These are phyloP conservation scores for Pichia sp. DNA, from an alignment of 1,139 yeast species.

Conservation along the genomic window DNA sequence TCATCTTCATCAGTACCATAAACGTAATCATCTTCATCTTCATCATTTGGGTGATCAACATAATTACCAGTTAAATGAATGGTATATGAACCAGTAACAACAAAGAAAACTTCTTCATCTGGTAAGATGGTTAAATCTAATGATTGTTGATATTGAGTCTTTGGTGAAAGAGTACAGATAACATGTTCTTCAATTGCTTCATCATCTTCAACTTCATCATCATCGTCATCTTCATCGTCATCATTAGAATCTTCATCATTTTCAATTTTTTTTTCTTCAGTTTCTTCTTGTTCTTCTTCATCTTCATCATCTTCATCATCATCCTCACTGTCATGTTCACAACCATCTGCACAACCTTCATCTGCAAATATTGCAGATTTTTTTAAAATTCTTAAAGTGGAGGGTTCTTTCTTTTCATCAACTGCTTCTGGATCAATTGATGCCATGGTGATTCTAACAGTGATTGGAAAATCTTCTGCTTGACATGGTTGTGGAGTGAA, in stretches of 20 bases:
- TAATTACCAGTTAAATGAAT: conserved; percentile 91
- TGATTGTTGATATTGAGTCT: conserved; percentile 79
- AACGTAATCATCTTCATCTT: conserved; percentile 48
- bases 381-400: conserved; percentile 84
- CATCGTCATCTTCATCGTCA: conserved; percentile 48
- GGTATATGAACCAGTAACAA: conserved; percentile 93
- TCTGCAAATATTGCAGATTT: conserved; percentile 49
- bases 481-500: conserved; percentile 82
- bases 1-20: conserved; percentile 48
- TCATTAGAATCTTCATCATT: conserved; percentile 39
- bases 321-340: conserved; percentile 43
- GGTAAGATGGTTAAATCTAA: conserved; percentile 86
- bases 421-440: conserved; percentile 85
- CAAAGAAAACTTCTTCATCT: conserved; percentile 89
- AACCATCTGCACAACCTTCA: conserved; percentile 42
- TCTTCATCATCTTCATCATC: conserved; percentile 44
- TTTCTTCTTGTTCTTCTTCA: conserved; percentile 37
- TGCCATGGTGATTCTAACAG: conserved; percentile 89
- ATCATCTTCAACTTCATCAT: conserved; percentile 50
- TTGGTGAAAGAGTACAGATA: conserved; percentile 86
- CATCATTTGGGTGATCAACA: conserved; percentile 89
- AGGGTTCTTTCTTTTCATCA: conserved; percentile 76
- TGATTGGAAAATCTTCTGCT: conserved; percentile 78
- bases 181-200: conserved; percentile 68
- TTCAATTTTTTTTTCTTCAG: conserved; percentile 29